Evolutionary conservation across 805 yeast species (phyloP).

Genomic region (Nakazawaea ambrosiae): DNA sequence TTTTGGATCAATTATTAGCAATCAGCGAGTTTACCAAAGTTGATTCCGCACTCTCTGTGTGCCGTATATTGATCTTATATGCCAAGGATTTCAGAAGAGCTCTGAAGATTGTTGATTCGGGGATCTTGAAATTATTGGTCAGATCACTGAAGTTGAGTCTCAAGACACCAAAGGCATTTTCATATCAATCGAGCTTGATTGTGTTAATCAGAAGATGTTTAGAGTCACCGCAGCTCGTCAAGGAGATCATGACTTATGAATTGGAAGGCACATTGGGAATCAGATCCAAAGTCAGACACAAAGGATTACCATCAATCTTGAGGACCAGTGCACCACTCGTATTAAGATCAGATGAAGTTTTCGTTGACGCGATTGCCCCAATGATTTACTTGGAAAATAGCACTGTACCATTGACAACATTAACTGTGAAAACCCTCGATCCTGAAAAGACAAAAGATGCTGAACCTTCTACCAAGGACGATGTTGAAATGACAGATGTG

Average conservation of each 20-base stretch:
- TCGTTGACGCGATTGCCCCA: constrained; percentile 19
- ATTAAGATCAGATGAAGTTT: constrained; percentile 25
- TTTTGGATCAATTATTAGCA: constrained; percentile 38
- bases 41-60: constrained; percentile 43
- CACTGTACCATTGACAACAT: constrained; percentile 4
- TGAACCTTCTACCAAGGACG: constrained; percentile 14
- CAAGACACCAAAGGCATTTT: constrained; percentile 25
- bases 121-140: constrained; percentile 40
- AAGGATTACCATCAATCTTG: constrained; percentile 39
- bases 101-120: constrained; percentile 35
- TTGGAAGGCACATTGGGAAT: constrained; percentile 35
- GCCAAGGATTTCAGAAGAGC: constrained; percentile 38
- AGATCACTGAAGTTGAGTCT: constrained; percentile 29
- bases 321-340: constrained; percentile 44
- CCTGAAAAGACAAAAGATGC: constrained; percentile 11
- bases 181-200: constrained; percentile 40
- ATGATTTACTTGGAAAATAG: constrained; percentile 13
- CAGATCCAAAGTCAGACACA: constrained; percentile 20
- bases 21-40: constrained; percentile 33
- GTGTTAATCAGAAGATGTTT: constrained; percentile 61
- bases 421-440: constrained; percentile 7
- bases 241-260: constrained; percentile 43
- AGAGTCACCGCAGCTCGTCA: constrained; percentile 50
- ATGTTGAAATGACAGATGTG: constrained; percentile 25
- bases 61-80: constrained; percentile 48